Evolutionary conservation across 805 yeast genomes (phyloP).

Genomic region (Nakazawaea ernobii): DNA sequence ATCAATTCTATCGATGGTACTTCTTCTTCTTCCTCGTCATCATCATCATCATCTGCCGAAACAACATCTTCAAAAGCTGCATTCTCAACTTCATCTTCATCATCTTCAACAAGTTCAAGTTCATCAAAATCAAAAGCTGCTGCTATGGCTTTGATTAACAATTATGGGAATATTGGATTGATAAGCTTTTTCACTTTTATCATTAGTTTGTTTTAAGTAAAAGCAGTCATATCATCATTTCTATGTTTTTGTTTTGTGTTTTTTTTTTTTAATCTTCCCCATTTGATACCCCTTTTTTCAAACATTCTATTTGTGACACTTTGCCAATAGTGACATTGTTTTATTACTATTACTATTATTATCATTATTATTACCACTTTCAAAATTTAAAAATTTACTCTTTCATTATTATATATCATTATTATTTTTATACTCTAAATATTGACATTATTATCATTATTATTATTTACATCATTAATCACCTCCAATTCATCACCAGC

Average conservation of each 20-base stretch:
- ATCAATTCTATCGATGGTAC: conserved; percentile 24
- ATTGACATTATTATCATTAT: no score
- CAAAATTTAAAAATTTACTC: no score
- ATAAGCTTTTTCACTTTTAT: conserved; percentile 1
- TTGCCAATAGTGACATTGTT: no score
- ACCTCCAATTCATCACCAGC: no score
- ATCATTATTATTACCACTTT: no score
- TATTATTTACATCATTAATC: no score
- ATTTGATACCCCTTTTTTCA: background rate
- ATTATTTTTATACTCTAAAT: no score
- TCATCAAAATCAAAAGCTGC: conserved; percentile 3
- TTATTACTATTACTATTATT: no score
- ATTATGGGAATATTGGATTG: conserved; percentile 1
- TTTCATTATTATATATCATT: no score
- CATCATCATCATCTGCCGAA: background rate
- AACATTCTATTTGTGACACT: no score
- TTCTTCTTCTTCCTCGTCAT: conserved; percentile 8
- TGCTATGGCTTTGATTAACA: background rate
- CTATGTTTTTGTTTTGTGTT: background rate
- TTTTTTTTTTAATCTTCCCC: conserved; percentile 15
- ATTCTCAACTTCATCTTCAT: conserved; percentile 22
- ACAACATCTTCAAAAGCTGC: conserved; percentile 11
- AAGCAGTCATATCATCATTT: no score
- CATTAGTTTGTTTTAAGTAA: conserved; percentile 2
- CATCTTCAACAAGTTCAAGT: conserved; percentile 9